phyloP scores from a whole-genome alignment of 345 rosid genomes.

The Luvunga scandens region DNA sequence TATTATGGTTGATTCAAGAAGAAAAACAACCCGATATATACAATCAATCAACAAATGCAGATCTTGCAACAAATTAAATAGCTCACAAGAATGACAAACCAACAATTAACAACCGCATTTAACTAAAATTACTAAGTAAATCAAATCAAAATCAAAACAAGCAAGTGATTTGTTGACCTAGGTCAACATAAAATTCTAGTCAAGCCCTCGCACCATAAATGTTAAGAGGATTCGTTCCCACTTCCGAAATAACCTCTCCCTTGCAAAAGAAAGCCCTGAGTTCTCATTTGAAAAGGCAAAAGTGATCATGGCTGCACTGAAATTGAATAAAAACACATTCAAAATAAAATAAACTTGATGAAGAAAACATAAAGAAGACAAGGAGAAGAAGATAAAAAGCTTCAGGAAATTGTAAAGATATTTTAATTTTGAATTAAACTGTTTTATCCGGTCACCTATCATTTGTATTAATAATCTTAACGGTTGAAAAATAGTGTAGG shows the following conservation, averaged over 20 bases:
- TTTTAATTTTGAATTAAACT: no score
- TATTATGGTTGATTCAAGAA: no score
- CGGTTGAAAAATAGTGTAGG: no score
- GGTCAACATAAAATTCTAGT: constrained; percentile 16
- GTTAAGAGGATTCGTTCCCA: constrained; percentile 5
- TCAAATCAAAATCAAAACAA: background rate
- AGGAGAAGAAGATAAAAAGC: no score
- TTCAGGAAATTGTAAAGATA: no score
- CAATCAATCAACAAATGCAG: no score
- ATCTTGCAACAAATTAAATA: constrained; percentile 1
- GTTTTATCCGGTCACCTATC: no score
- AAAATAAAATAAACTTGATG: no score
- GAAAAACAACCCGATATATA: no score
- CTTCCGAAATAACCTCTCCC: background rate
- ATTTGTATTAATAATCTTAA: no score
- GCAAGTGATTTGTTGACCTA: background rate
- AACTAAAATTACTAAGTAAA: background rate
- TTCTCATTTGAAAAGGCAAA: constrained; percentile 25
- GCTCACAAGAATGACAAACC: constrained; percentile 1
- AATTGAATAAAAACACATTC: no score
- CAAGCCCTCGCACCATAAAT: constrained; percentile 13
- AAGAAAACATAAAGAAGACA: no score
- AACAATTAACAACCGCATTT: background rate
- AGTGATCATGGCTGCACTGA: background rate
- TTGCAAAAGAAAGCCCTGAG: background rate